phyloP scores from a whole-genome alignment of 345 rosid genomes.

The Syzygium aqueum region DNA sequence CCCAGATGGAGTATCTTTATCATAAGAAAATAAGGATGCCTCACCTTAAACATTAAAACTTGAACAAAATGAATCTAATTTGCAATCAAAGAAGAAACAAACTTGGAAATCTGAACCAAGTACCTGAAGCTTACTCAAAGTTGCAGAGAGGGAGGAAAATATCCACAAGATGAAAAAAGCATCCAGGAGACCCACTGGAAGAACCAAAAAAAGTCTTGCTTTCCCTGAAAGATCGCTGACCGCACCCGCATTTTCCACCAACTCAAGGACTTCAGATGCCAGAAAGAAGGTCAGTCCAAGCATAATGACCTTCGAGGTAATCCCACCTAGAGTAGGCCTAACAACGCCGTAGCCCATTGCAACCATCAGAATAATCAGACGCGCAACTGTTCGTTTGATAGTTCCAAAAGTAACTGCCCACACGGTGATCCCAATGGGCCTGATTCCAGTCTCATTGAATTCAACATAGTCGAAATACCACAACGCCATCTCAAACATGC shows the following conservation, averaged over 20 bases:
- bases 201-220: conserved; percentile 71
- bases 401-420: conserved; percentile 94
- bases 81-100: background rate
- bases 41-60: background rate
- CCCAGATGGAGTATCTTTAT: background rate
- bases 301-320: conserved; percentile 81
- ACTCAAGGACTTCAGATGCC: conserved; percentile 90
- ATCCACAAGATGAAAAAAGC: conserved; percentile 96
- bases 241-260: conserved; percentile 86
- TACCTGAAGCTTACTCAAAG: conserved; percentile 92
- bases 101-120: background rate
- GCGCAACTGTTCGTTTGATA: conserved; percentile 67
- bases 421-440: conserved; percentile 75
- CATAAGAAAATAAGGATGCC: background rate
- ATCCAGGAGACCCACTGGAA: conserved; percentile 85
- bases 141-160: conserved; percentile 83
- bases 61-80: background rate
- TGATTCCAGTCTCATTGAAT: conserved; percentile 76
- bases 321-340: conserved; percentile 91
- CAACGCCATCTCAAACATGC: conserved; percentile 96
- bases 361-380: conserved; percentile 76
- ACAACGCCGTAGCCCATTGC: conserved; percentile 98
- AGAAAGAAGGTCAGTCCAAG: conserved; percentile 80
- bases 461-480: conserved; percentile 94
- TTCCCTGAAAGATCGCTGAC: conserved; percentile 90